Evolutionary conservation across 371 early-diverging fungal genomes (phyloP).

Genomic region (Aphelidium insulamus): DNA sequence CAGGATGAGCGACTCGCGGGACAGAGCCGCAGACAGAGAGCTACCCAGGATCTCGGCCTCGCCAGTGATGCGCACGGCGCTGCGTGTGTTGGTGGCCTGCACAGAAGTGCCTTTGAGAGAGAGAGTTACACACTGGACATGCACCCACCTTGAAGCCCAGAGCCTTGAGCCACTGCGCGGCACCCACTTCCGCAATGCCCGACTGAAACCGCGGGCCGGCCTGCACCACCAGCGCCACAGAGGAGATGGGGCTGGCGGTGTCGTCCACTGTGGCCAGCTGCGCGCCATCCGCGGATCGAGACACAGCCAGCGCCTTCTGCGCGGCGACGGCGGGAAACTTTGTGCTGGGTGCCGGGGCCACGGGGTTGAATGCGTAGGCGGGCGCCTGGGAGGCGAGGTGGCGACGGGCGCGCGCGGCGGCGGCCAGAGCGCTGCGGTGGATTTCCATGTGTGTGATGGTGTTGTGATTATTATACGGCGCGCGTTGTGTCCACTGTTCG

Average conservation of each 20-base stretch:
- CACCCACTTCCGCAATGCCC: conserved; percentile 36
- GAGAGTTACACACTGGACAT: neutral
- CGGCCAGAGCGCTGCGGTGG: too few relatives aligned
- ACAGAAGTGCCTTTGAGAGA: too few relatives aligned
- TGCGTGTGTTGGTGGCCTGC: conserved; percentile 51
- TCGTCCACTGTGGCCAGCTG: conserved; percentile 13
- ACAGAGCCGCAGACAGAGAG: conserved; percentile 46
- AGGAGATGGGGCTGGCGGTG: conserved; percentile 35
- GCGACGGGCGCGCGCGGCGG: too few relatives aligned
- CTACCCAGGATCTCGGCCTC: conserved; percentile 86
- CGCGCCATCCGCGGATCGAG: neutral
- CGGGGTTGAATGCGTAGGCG: too few relatives aligned
- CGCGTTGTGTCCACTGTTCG: too few relatives aligned
- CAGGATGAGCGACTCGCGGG: conserved; percentile 62
- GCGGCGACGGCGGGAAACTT: conserved; percentile 1
- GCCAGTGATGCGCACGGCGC: conserved; percentile 65
- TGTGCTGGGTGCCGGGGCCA: too few relatives aligned
- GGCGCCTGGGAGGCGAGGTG: too few relatives aligned
- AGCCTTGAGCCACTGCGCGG: conserved; percentile 74
- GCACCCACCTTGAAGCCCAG: conserved; percentile 64
- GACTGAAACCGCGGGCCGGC: conserved; percentile 74
- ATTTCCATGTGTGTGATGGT: too few relatives aligned
- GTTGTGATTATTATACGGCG: too few relatives aligned
- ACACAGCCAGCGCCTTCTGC: neutral
- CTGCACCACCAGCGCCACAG: conserved; percentile 64